Percentiles rank a stretch among this genome's conserved stretches.
Evolutionary conservation across 176 grass and related monocot genomes (phyloP).

Genomic region (Oropetium thomaeum): DNA sequence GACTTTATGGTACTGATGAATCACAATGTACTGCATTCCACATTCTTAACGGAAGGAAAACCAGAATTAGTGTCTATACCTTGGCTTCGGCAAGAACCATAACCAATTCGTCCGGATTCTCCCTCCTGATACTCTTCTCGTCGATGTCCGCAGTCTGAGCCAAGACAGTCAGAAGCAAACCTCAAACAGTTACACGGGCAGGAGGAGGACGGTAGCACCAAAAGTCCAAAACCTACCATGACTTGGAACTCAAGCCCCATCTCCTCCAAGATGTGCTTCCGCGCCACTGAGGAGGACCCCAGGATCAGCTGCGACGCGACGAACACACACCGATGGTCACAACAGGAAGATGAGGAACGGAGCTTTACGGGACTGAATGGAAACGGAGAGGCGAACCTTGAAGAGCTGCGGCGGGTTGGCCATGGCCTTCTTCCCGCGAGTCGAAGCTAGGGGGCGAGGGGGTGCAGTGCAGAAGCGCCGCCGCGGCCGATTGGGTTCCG

Average conservation of each 20-base stretch:
- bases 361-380: neutral
- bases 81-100: constrained; percentile 91
- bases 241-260: constrained; percentile 82
- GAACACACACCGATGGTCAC: neutral
- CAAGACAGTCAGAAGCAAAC: constrained; percentile 2
- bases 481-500: neutral
- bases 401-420: constrained; percentile 16
- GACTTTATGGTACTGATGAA: neutral
- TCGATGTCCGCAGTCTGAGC: constrained; percentile 90
- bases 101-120: constrained; percentile 79
- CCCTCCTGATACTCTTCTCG: constrained; percentile 86
- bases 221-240: constrained; percentile 56
- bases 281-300: constrained; percentile 80
- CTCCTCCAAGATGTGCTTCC: constrained; percentile 67
- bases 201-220: neutral
- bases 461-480: neutral
- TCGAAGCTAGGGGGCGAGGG: neutral
- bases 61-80: constrained; percentile 29
- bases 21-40: neutral
- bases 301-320: constrained; percentile 60
- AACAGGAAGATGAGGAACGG: neutral
- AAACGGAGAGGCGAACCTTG: constrained; percentile 25
- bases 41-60: neutral
- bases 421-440: neutral
- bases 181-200: neutral